Percentiles rank a stretch among this genome's conserved stretches.
These are phyloP conservation scores for Aspergillus texensis DNA, from an alignment of 2,329 filamentous ascomycete genomes.

Conservation along the genomic window DNA sequence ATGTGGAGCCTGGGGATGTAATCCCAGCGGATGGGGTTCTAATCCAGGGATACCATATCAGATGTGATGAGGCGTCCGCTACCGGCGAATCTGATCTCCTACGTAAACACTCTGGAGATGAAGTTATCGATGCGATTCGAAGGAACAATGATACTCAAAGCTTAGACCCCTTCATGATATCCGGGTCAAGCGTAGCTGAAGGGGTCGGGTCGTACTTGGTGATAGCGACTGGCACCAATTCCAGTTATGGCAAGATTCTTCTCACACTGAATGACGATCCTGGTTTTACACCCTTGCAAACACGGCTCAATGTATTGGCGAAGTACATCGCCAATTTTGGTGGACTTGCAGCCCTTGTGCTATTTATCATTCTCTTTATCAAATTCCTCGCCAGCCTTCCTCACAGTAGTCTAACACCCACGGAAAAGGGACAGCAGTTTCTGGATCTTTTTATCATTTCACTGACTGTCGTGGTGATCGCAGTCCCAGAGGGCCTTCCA, in stretches of 20 bases:
- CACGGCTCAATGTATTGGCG: slow-evolving; percentile 71
- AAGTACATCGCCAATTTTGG: slow-evolving; percentile 74
- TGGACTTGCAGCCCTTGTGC: slow-evolving; percentile 64
- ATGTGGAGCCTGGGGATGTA: slow-evolving; percentile 60
- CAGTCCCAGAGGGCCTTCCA: slow-evolving; percentile 59
- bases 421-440: slow-evolving; percentile 56
- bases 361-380: slow-evolving; percentile 73
- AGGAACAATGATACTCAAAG: slow-evolving; percentile 26
- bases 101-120: slow-evolving; percentile 11
- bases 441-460: slow-evolving; percentile 57
- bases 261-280: slow-evolving; percentile 74
- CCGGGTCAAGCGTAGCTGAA: slow-evolving; percentile 72
- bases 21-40: slow-evolving; percentile 66
- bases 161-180: slow-evolving; percentile 72
- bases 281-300: slow-evolving; percentile 74
- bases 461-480: slow-evolving; percentile 59
- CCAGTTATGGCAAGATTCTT: slow-evolving; percentile 72
- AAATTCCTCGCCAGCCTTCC: slow-evolving; percentile 67
- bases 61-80: slow-evolving; percentile 25
- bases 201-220: slow-evolving; percentile 74
- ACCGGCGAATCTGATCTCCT: slow-evolving; percentile 23
- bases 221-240: slow-evolving; percentile 72
- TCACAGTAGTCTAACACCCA: slow-evolving; percentile 41
- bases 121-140: slow-evolving; percentile 36
- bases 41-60: slow-evolving; percentile 57